A percentile compares a stretch with the other conserved stretches of the same genome.
Evolutionary conservation across 768 basidiomycete species (phyloP).

Genomic region (Mycena galericulata): DNA sequence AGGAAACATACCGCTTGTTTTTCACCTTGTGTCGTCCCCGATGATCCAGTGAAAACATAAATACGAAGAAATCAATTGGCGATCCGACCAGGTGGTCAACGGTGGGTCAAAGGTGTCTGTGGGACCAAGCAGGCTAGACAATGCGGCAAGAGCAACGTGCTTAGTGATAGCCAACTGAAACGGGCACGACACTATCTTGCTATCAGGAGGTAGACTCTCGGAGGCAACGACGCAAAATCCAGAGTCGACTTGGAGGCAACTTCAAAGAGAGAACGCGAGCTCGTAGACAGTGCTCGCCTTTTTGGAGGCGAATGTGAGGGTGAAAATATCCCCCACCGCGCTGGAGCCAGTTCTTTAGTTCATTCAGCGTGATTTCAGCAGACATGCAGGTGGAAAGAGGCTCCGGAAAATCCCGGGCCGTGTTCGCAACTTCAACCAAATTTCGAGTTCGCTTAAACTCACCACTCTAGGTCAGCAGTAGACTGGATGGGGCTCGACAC

Average conservation of each 20-base stretch:
- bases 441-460: too few relatives aligned
- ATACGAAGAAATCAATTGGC: conserved; percentile 78
- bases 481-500: too few relatives aligned
- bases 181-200: conserved; percentile 74
- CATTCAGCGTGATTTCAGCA: conserved; percentile 1
- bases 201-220: conserved; percentile 60
- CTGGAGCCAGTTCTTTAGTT: conserved; percentile 59
- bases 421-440: too few relatives aligned
- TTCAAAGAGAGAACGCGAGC: background rate
- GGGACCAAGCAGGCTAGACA: conserved; percentile 54
- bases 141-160: conserved; percentile 55
- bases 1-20: background rate
- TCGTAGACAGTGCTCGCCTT: conserved; percentile 57
- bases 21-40: conserved; percentile 51
- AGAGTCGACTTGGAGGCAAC: conserved; percentile 48
- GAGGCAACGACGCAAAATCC: conserved; percentile 67
- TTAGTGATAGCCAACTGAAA: conserved; percentile 74
- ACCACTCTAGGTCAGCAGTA: too few relatives aligned
- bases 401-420: background rate
- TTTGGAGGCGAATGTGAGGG: conserved; percentile 53
- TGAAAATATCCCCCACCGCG: conserved; percentile 65
- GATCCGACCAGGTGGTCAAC: conserved; percentile 62
- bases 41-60: conserved; percentile 72
- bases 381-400: conserved; percentile 13
- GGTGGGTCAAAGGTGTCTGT: conserved; percentile 32